Evolutionary conservation across 2,329 filamentous ascomycete species (phyloP), one percentile per base, ranked within the genome.

Genomic region (Calycina marina): DNA sequence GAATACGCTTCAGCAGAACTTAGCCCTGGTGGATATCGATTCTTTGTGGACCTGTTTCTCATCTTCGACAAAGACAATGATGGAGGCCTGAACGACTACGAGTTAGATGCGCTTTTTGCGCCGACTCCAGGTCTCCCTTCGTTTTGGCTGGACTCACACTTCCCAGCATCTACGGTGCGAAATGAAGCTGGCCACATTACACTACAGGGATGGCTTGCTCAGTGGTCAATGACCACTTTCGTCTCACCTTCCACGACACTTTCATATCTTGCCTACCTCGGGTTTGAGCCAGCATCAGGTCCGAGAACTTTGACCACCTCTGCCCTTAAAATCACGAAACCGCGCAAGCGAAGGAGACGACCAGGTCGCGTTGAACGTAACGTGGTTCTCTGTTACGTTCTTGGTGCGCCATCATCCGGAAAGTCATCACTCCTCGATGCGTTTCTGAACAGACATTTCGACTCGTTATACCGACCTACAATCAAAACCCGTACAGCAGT

Each of bases 221-320:
- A 98, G 49, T 98, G 90, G 90, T 94, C 86, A 53, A 98, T 98
- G 90, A 98, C 90, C 1, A 98, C 90, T 0, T 98, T 96, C 48
- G 74, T 92, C 38, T 86, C 92, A 35, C 88, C 90, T 9, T 92
- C 90, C 52, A 94, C 84, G 1, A 96, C 90, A 1, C 67, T 98
- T 4, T 86, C 92, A 46, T 98, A 98, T 53, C 72, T 98, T 2
- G 90, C 90, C 3, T 94, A 94, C 52, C 74, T 98, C 2, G 90
- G 90, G 1, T 98, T 94, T 49, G 90, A 96, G 52, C 77, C 82
- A 2, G 63, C 72, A 2, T 80, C 79, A 45, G 82, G 80, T 44
- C 63, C 69, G n/a, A 79, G 78, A 36, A 77, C 79, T 24, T 75
- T 77, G 0, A 84, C 82, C 2, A 83, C 83, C 0, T 72, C 77